Evolutionary conservation across 139 green algal genomes (phyloP), one percentile per base, ranked within the genome.

Genomic region (Deuterostichococcus epilithicus): DNA sequence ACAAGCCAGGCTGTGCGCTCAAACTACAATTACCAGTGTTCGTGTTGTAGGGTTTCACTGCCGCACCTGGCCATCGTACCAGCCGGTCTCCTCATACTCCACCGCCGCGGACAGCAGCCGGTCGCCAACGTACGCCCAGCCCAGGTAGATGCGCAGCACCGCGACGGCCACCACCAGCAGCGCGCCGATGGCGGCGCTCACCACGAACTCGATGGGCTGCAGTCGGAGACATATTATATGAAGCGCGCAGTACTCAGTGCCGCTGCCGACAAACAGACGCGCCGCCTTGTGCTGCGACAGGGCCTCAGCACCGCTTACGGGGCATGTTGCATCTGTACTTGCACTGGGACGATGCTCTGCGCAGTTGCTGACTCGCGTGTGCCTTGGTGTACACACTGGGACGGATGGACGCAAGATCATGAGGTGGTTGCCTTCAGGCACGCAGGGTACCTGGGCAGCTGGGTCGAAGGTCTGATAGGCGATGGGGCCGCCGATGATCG

Each of bases 51-150:
- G n/a, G n/a, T n/a, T n/a, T n/a, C n/a, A n/a, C n/a, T n/a, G n/a
- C 0, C 30, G 32, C 63, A 71, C 23, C 10, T 15, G 22, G 33
- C 36, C 23, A 22, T 68, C 78, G 72, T 60, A 87, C 86, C 86
- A 92, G 25, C 87, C 87, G 25, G 87, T 89, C 76, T 92, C 94
- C 86, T 98, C 94, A 78, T 98, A 98, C 39, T 91, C 87, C 5
- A 97, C 78, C 26, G 82, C 81, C 0, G 95, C 95, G 34, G 73
- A 89, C 39, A 98, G 87, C 39, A 99, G 81, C 5, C 95, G 83
- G 70, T 97, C 91, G 8, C 89, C 88, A 18, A 99, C 93, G 72
- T 98, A 99, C 10, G 81, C 79, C 94, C 94, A 99, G 26, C 88
- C 90, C n/a, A 97, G 84, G 80, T 92, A 96, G 73, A 98, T 92